Evolutionary conservation across 805 yeast species (phyloP), one percentile per base, ranked within the genome.

Genomic region (Helenozyma baotianmanensis): DNA sequence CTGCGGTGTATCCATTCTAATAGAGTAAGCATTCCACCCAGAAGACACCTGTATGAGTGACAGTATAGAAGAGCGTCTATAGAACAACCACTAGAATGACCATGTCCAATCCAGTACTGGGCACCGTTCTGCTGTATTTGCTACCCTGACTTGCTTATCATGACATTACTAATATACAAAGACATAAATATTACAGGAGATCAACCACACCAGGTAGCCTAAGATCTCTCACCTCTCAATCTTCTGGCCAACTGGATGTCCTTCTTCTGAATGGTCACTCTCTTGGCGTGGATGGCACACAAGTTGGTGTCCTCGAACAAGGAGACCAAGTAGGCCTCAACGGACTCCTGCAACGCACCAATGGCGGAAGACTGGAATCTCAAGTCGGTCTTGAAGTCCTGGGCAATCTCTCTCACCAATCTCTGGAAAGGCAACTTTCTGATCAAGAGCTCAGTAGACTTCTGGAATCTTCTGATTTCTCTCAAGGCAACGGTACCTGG

Each of bases 401-500:
- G 70, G 43, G 70, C 70, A 39, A 64, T 64, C 51, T 64, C 70
- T 62, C 70, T 64, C 28, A 64, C 70, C 55, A 64, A 64, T 64
- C 70, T 64, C 47, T 64, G 70, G 65, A 64, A 64, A 27, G 70
- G 70, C 50, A 64, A 64, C 58, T 64, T 64, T 63, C 70, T 64
- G 58, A 64, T 64, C 54, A 64, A 61, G 30, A 64, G 58, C 50
- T 64, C 70, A 45, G 70, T 64, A 25, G 70, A 64, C 52, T 64
- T 64, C 47, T 64, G 70, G 60, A 64, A 64, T 60, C 70, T 62
- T 62, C 70, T 62, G 47, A 64, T 64, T 60, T 64, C 70, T 62
- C 70, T 62, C 58, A 64, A 64, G 45, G 70, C 70, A 39, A 64
- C 70, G 53, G 70, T 64, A 64, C 70, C 70, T 45, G 70, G 70